A percentile compares a stretch with the other conserved stretches of the same genome.
Evolutionary conservation across 2,329 filamentous ascomycete genomes (phyloP).

Genomic region (Herpotrichia juniperi): DNA sequence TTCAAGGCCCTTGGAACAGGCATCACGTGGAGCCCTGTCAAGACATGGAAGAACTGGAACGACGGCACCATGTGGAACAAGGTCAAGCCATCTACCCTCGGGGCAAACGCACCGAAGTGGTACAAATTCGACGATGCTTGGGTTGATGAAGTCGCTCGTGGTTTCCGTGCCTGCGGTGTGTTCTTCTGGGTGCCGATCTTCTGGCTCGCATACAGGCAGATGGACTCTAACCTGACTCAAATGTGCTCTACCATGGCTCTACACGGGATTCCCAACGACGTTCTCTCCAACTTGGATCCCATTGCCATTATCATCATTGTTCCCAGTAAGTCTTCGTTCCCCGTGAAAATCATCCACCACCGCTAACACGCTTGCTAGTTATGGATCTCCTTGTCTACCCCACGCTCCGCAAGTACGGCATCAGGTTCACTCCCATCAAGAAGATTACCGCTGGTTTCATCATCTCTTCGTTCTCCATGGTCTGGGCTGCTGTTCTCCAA

Average conservation of each 20-base stretch:
- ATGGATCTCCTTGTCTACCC: conserved; percentile 73
- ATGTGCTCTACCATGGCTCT: conserved; percentile 59
- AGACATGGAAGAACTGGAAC: conserved; percentile 61
- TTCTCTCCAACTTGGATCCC: conserved; percentile 77
- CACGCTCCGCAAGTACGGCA: conserved; percentile 64
- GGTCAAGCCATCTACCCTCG: conserved; percentile 68
- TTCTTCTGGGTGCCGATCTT: conserved; percentile 60
- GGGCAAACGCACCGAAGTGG: conserved; percentile 65
- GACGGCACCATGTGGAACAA: conserved; percentile 66
- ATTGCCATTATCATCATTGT: conserved; percentile 77
- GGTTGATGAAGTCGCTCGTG: conserved; percentile 80
- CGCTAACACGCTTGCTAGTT: conserved; percentile 61
- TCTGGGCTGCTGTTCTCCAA: conserved; percentile 63
- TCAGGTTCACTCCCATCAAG: conserved; percentile 77
- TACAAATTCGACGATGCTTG: conserved; percentile 82
- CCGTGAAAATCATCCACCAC: neutral
- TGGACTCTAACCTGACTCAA: conserved; percentile 63
- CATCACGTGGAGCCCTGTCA: conserved; percentile 63
- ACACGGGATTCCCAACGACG: conserved; percentile 74
- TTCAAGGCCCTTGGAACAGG: conserved; percentile 63
- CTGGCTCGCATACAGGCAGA: conserved; percentile 72
- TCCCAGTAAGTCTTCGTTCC: conserved; percentile 46
- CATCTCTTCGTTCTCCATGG: conserved; percentile 66
- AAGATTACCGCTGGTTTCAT: conserved; percentile 75
- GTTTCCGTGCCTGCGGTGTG: conserved; percentile 49